Percentiles rank a stretch among this genome's conserved stretches.
These are phyloP conservation scores for Pachysolen tannophilus DNA, from an alignment of 805 yeast species.

Conservation along the genomic window DNA sequence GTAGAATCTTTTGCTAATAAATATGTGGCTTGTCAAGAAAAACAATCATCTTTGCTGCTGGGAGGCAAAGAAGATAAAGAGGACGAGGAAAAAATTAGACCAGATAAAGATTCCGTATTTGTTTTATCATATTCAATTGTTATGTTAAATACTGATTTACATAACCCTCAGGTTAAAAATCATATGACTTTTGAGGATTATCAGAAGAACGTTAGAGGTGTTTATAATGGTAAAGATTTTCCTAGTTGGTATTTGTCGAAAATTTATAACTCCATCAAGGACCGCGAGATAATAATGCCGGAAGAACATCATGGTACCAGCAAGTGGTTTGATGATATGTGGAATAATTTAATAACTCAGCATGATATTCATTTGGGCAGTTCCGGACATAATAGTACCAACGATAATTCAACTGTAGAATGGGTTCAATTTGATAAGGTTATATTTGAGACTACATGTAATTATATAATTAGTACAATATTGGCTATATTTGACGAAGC, in stretches of 20 bases:
- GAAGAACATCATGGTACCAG: slow-evolving; percentile 94
- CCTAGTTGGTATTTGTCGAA: slow-evolving; percentile 79
- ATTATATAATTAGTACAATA: slow-evolving; percentile 61
- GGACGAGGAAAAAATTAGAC: slow-evolving; percentile 44
- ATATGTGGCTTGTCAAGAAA: slow-evolving; percentile 57
- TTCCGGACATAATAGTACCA: background rate
- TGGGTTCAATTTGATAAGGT: slow-evolving; percentile 59
- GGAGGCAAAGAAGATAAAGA: slow-evolving; percentile 22
- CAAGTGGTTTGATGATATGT: slow-evolving; percentile 82
- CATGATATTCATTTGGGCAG: slow-evolving; percentile 23
- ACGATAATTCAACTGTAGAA: slow-evolving; percentile 15
- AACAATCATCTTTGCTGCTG: slow-evolving; percentile 10
- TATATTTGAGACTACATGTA: slow-evolving; percentile 58
- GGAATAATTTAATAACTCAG: slow-evolving; percentile 63
- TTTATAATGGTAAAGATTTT: slow-evolving; percentile 67
- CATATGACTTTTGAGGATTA: slow-evolving; percentile 88
- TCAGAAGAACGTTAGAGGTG: slow-evolving; percentile 71
- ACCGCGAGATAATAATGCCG: slow-evolving; percentile 92
- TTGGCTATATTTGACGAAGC: slow-evolving; percentile 81
- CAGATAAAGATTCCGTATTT: slow-evolving; percentile 82
- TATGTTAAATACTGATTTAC: slow-evolving; percentile 89
- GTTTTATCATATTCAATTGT: slow-evolving; percentile 87
- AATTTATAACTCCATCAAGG: slow-evolving; percentile 73
- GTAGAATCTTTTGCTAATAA: slow-evolving; percentile 80
- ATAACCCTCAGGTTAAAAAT: slow-evolving; percentile 84